Percentiles rank a stretch among this genome's conserved stretches.
Conservation (phyloP, 768 basidiomycete genomes). For the Lentinula sp. region DNA sequence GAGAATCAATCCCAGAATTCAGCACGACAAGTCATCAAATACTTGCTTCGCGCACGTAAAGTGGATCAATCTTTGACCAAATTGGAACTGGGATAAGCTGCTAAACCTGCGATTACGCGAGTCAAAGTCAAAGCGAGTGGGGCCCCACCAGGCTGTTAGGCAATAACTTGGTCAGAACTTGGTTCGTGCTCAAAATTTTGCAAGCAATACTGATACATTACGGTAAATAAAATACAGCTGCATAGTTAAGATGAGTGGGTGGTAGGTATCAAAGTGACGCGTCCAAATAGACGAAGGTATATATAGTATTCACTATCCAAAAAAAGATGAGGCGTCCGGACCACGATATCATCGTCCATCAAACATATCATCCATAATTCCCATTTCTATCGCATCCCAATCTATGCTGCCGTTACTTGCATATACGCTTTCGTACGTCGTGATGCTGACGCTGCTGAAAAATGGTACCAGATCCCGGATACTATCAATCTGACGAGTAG, state of each 20-base stretch:
- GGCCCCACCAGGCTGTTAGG: too few species aligned
- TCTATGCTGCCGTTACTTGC: slow-evolving; percentile 74
- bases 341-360: slow-evolving; percentile 53
- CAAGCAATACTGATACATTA: background rate
- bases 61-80: background rate
- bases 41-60: background rate
- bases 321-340: background rate
- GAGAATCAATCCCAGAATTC: background rate
- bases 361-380: slow-evolving; percentile 85
- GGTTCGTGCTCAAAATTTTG: too few species aligned
- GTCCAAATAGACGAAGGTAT: background rate
- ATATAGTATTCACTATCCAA: background rate
- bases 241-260: background rate
- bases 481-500: slow-evolving; percentile 71
- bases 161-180: too few species aligned
- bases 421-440: slow-evolving; percentile 89
- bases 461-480: slow-evolving; percentile 85
- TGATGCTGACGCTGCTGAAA: slow-evolving; percentile 84
- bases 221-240: background rate
- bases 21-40: background rate
- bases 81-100: background rate
- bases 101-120: too few species aligned
- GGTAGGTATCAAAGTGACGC: slow-evolving; percentile 1
- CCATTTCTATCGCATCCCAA: slow-evolving; percentile 83
- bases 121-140: too few species aligned